phyloP scores from a whole-genome alignment of 2,329 filamentous ascomycete species.

The Diplodia seriata region DNA sequence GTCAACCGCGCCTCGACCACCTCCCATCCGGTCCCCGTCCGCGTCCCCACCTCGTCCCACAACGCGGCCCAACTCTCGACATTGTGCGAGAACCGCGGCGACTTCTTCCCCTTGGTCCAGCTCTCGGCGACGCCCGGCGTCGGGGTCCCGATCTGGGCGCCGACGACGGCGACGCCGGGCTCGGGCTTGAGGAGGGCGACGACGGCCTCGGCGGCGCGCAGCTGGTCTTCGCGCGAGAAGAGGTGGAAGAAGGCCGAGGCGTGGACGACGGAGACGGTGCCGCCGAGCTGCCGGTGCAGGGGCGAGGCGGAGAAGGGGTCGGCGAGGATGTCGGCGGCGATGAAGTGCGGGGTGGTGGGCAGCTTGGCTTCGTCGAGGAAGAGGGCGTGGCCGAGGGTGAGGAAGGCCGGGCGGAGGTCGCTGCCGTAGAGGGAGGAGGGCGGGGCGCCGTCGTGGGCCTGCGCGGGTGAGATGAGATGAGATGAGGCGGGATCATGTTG shows the following conservation, averaged over 20 bases:
- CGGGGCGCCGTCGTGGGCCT: slow-evolving; percentile 47
- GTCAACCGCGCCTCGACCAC: slow-evolving; percentile 2
- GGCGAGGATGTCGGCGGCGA: slow-evolving; percentile 54
- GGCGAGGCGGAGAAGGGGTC: slow-evolving; percentile 37
- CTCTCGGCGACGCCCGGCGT: slow-evolving; percentile 36
- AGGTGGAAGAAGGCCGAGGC: slow-evolving; percentile 53
- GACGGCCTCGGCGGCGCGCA: slow-evolving; percentile 45
- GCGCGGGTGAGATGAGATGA: not conserved
- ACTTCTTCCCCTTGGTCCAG: not conserved
- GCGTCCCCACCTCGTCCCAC: slow-evolving; percentile 49
- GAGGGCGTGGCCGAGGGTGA: slow-evolving; percentile 60
- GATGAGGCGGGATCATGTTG: not conserved
- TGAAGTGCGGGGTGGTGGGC: slow-evolving; percentile 53
- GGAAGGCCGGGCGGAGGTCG: slow-evolving; percentile 53
- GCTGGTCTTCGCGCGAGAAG: slow-evolving; percentile 46
- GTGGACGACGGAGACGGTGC: slow-evolving; percentile 50
- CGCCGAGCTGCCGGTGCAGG: slow-evolving; percentile 39
- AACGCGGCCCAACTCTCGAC: slow-evolving; percentile 45
- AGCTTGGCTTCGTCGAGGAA: slow-evolving; percentile 49
- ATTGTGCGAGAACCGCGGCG: slow-evolving; percentile 43
- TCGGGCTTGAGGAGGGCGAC: slow-evolving; percentile 46
- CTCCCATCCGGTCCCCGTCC: slow-evolving; percentile 37
- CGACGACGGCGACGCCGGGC: slow-evolving; percentile 58
- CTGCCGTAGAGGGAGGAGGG: slow-evolving; percentile 48
- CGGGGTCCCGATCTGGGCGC: slow-evolving; percentile 57